Evolutionary conservation across 768 basidiomycete species (phyloP).

Genomic region (Collybia nuda): DNA sequence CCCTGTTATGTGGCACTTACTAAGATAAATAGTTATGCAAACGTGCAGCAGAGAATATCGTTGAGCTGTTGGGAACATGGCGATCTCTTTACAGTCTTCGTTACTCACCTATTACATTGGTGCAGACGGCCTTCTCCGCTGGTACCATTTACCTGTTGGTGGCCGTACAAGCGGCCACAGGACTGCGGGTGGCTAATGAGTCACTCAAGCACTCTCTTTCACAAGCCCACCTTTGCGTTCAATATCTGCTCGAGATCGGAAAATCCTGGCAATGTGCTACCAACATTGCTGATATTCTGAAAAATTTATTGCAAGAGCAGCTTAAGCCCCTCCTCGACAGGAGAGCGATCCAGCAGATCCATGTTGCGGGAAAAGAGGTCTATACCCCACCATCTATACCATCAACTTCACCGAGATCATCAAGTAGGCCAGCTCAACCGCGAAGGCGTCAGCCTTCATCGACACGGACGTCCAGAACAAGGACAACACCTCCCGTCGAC

Average conservation of each 20-base stretch:
- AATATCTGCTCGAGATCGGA: constrained; percentile 53
- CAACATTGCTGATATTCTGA: constrained; percentile 47
- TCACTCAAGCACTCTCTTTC: constrained; percentile 41
- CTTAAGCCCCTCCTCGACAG: constrained; percentile 39
- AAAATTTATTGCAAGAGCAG: constrained; percentile 40
- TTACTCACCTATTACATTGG: constrained; percentile 55
- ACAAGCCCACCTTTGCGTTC: constrained; percentile 46
- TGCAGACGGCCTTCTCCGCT: constrained; percentile 58
- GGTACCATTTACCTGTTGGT: constrained; percentile 58
- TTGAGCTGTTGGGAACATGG: constrained; percentile 51
- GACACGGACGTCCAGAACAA: background rate
- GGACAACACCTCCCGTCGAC: background rate
- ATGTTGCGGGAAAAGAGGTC: background rate
- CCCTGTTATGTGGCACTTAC: constrained; percentile 16
- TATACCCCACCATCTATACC: background rate
- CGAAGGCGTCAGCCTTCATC: background rate
- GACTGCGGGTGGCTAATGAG: constrained; percentile 44
- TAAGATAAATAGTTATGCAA: constrained; percentile 42
- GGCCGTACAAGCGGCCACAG: constrained; percentile 52
- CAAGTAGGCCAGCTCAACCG: background rate
- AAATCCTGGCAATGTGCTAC: constrained; percentile 53
- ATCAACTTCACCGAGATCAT: background rate
- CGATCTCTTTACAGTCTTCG: constrained; percentile 53
- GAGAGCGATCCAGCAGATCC: constrained; percentile 14
- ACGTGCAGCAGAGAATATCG: constrained; percentile 53